These are phyloP conservation scores for Chlorociboria aeruginascens DNA, from an alignment of 495 filamentous ascomycete species.

Conservation along the genomic window DNA sequence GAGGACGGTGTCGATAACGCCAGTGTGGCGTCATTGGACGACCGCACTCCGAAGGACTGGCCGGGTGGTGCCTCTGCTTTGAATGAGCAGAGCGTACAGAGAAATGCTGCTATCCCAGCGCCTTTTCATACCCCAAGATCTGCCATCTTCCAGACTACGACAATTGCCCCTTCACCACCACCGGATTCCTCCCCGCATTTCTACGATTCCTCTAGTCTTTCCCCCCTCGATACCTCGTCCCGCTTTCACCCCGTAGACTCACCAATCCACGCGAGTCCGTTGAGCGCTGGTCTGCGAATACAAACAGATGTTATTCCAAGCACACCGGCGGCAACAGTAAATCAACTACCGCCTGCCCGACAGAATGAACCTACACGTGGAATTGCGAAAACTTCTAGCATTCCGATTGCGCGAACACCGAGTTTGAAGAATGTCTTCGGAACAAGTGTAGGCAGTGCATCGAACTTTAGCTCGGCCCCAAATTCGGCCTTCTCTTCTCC, in stretches of 20 bases:
- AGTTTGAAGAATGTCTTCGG: constrained; percentile 32
- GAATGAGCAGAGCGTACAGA: constrained; percentile 5
- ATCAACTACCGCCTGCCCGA: constrained; percentile 2
- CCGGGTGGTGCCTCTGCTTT: constrained; percentile 1
- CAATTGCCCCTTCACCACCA: constrained; percentile 15
- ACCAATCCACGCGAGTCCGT: constrained; percentile 12
- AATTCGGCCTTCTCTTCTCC: constrained; percentile 53
- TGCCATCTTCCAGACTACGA: constrained; percentile 13
- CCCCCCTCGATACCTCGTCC: not conserved
- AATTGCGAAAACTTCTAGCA: constrained; percentile 19
- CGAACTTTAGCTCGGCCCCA: constrained; percentile 27
- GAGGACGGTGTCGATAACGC: not conserved
- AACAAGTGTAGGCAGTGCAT: constrained; percentile 41
- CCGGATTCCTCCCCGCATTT: constrained; percentile 4
- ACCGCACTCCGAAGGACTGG: not conserved
- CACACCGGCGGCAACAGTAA: constrained; percentile 16
- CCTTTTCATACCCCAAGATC: constrained; percentile 2
- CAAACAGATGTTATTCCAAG: constrained; percentile 24
- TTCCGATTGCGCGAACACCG: constrained; percentile 36
- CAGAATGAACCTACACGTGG: constrained; percentile 26
- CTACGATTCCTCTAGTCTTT: constrained; percentile 7
- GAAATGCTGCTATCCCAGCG: constrained; percentile 4
- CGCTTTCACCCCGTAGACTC: not conserved
- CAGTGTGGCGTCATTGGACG: not conserved
- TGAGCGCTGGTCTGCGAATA: constrained; percentile 24